Evolutionary conservation across 106 monocot species (phyloP).

Genomic region (Cymbidium sinense): DNA sequence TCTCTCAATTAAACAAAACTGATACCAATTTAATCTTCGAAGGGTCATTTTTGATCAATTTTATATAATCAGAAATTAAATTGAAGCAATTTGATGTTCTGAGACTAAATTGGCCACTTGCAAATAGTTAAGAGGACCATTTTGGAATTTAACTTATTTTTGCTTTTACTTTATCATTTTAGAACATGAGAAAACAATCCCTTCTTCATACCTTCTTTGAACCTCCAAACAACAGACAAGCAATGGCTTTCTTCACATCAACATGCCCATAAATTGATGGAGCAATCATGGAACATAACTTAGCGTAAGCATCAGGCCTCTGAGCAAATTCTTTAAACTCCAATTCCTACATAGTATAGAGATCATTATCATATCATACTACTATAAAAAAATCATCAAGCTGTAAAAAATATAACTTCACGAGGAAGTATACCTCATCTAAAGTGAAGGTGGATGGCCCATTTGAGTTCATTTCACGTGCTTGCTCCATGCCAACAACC

Average conservation of each 20-base stretch:
- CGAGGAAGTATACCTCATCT: conserved; percentile 53
- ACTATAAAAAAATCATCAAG: neutral
- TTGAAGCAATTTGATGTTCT: too few relatives aligned
- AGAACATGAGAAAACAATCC: neutral
- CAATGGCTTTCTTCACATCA: conserved; percentile 95
- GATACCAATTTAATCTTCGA: too few relatives aligned
- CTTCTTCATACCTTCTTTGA: conserved; percentile 71
- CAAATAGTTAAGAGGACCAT: too few relatives aligned
- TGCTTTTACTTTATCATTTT: neutral
- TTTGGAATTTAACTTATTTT: too few relatives aligned
- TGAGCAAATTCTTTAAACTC: conserved; percentile 96
- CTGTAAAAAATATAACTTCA: neutral
- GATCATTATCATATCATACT: neutral
- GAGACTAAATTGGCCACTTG: too few relatives aligned
- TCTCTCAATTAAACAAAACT: too few relatives aligned
- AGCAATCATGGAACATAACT: conserved; percentile 79
- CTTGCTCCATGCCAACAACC: conserved; percentile 89
- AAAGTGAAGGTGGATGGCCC: conserved; percentile 68
- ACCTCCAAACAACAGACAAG: conserved; percentile 91
- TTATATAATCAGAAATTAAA: too few relatives aligned
- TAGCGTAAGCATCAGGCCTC: conserved; percentile 80
- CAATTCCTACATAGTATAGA: conserved; percentile 36
- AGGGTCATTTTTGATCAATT: too few relatives aligned
- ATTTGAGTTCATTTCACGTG: conserved; percentile 67
- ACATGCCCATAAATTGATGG: conserved; percentile 95